Percentiles rank a stretch among this genome's conserved stretches.
These are phyloP conservation scores for Axilococcus clingmanii DNA, from an alignment of 139 green algal genomes.

Conservation along the genomic window DNA sequence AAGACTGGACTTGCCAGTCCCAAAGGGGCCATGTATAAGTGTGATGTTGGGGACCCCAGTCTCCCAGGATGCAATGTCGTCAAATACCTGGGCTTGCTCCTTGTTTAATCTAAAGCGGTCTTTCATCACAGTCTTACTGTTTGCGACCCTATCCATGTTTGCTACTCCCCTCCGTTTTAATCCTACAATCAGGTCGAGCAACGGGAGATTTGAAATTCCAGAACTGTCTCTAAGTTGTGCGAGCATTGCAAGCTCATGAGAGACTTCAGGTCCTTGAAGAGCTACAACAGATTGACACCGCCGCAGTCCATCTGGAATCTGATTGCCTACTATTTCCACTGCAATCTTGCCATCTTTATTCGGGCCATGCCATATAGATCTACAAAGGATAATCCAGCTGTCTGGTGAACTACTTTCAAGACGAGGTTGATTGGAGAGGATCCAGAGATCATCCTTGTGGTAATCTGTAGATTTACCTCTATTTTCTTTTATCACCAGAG, in stretches of 20 bases:
- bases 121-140: background rate
- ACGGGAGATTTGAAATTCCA: background rate
- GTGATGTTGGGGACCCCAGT: slow-evolving; percentile 6
- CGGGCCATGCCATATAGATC: slow-evolving; percentile 62
- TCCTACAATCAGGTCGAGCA: background rate
- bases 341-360: slow-evolving; percentile 64
- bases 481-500: too few relatives aligned
- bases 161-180: background rate
- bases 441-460: slow-evolving; percentile 58
- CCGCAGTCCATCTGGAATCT: slow-evolving; percentile 19
- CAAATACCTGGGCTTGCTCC: slow-evolving; percentile 47
- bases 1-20: slow-evolving; percentile 62
- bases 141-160: background rate
- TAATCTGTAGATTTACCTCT: slow-evolving; percentile 14
- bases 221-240: slow-evolving; percentile 11
- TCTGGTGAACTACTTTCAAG: slow-evolving; percentile 6
- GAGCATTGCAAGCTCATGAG: slow-evolving; percentile 48
- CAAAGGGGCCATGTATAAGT: slow-evolving; percentile 64
- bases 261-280: slow-evolving; percentile 52
- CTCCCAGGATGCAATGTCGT: slow-evolving; percentile 28
- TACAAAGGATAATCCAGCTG: slow-evolving; percentile 23
- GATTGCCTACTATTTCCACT: background rate
- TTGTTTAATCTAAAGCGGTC: slow-evolving; percentile 40
- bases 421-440: slow-evolving; percentile 39
- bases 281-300: too few relatives aligned